These are phyloP conservation scores for Mycena chlorophos DNA, from an alignment of 768 basidiomycete genomes.

Conservation along the genomic window DNA sequence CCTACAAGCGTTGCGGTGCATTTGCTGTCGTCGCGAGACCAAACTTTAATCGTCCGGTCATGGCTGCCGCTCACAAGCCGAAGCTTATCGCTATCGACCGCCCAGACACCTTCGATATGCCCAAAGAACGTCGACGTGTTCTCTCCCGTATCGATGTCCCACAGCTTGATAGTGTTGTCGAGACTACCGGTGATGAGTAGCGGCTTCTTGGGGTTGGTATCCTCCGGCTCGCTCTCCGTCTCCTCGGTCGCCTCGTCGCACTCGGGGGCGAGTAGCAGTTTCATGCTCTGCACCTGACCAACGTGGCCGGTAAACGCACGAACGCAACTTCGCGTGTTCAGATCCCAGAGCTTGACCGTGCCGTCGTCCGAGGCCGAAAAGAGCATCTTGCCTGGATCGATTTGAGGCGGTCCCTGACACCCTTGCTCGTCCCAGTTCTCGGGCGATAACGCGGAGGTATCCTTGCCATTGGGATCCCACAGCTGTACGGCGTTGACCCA, in stretches of 20 bases:
- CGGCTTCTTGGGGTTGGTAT: constrained; percentile 50
- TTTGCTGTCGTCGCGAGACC: constrained; percentile 86
- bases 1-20: constrained; percentile 91
- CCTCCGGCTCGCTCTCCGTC: constrained; percentile 1
- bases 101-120: constrained; percentile 98
- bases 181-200: constrained; percentile 86
- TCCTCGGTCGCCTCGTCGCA: constrained; percentile 31
- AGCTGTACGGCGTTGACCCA: constrained; percentile 96
- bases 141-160: constrained; percentile 90
- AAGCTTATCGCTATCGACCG: constrained; percentile 88
- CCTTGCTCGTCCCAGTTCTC: constrained; percentile 37
- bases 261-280: constrained; percentile 69
- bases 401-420: constrained; percentile 43
- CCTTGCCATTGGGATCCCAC: constrained; percentile 67
- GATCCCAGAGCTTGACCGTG: constrained; percentile 92
- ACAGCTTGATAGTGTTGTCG: constrained; percentile 94
- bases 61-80: constrained; percentile 92
- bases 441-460: constrained; percentile 30
- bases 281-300: constrained; percentile 91
- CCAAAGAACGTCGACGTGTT: constrained; percentile 86
- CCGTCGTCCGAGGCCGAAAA: constrained; percentile 97
- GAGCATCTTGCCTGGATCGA: constrained; percentile 88
- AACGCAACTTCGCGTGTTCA: constrained; percentile 75
- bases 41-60: constrained; percentile 98
- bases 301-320: constrained; percentile 87